Percentiles rank a stretch among this genome's conserved stretches.
Conservation (phyloP, 768 basidiomycete species). For the Russula virescens region DNA sequence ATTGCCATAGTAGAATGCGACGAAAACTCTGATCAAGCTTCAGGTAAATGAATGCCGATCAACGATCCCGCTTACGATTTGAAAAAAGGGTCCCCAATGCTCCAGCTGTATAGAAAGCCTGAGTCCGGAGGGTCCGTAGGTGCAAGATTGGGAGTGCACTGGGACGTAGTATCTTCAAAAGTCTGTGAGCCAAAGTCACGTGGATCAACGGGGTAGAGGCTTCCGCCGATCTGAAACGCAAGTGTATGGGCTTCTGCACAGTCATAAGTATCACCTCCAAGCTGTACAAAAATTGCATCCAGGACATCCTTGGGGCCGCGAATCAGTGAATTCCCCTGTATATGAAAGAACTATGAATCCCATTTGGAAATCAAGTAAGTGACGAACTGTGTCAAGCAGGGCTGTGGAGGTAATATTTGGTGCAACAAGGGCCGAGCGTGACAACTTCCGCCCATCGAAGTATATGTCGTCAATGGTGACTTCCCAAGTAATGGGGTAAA, state of each 20-base stretch:
- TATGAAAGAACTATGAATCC: neutral
- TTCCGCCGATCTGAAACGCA: conserved; percentile 62
- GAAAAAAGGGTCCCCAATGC: conserved; percentile 68
- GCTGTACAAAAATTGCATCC: conserved; percentile 36
- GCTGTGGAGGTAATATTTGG: conserved; percentile 52
- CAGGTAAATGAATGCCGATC: neutral
- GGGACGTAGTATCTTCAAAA: conserved; percentile 24
- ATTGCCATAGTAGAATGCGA: conserved; percentile 70
- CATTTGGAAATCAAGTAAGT: conserved; percentile 1
- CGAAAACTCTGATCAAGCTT: conserved; percentile 44
- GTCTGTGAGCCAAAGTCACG: conserved; percentile 57
- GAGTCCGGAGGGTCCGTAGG: conserved; percentile 57
- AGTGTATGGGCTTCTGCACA: conserved; percentile 60
- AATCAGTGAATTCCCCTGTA: conserved; percentile 68
- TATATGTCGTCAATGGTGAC: conserved; percentile 64
- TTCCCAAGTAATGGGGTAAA: conserved; percentile 50
- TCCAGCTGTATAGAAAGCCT: conserved; percentile 71
- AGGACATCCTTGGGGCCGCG: conserved; percentile 70
- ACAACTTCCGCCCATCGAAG: conserved; percentile 58
- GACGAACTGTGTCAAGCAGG: conserved; percentile 62
- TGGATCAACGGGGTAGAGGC: conserved; percentile 66
- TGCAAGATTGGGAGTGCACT: conserved; percentile 51
- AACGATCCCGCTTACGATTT: conserved; percentile 48
- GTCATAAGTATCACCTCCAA: conserved; percentile 43
- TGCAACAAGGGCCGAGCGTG: conserved; percentile 46